These are phyloP conservation scores for Trifolium dubium DNA, from an alignment of 306 rosid genomes.

Conservation along the genomic window DNA sequence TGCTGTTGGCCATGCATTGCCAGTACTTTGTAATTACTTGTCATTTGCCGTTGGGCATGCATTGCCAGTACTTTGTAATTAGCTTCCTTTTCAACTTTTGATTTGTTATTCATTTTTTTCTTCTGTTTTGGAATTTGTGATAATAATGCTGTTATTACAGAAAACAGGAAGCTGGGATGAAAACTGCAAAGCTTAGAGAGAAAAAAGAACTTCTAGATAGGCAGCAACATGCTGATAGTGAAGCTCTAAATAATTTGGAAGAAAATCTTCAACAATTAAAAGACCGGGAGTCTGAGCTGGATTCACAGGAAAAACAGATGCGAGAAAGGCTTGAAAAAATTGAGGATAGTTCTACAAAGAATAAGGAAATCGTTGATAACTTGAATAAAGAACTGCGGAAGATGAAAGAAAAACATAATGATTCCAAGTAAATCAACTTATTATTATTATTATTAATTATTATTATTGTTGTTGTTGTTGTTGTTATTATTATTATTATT, in stretches of 20 bases:
- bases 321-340: slow-evolving; percentile 71
- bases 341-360: slow-evolving; percentile 58
- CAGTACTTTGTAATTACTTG: slow-evolving; percentile 14
- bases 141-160: slow-evolving; percentile 54
- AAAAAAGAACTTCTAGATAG: slow-evolving; percentile 93
- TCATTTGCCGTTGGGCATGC: background rate
- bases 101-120: background rate
- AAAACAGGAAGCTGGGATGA: slow-evolving; percentile 97
- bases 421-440: slow-evolving; percentile 64
- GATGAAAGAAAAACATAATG: slow-evolving; percentile 79
- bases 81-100: slow-evolving; percentile 13
- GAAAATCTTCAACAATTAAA: slow-evolving; percentile 90
- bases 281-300: slow-evolving; percentile 72
- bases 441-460: background rate
- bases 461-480: background rate
- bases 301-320: slow-evolving; percentile 81
- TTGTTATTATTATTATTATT: background rate
- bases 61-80: background rate
- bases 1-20: background rate
- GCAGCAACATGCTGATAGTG: slow-evolving; percentile 91
- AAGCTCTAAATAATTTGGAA: slow-evolving; percentile 91
- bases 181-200: slow-evolving; percentile 85
- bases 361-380: slow-evolving; percentile 57
- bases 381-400: slow-evolving; percentile 67
- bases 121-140: slow-evolving; percentile 27